phyloP scores from a whole-genome alignment of 1,284 basidiomycete genomes.

The Waitea zeae region DNA sequence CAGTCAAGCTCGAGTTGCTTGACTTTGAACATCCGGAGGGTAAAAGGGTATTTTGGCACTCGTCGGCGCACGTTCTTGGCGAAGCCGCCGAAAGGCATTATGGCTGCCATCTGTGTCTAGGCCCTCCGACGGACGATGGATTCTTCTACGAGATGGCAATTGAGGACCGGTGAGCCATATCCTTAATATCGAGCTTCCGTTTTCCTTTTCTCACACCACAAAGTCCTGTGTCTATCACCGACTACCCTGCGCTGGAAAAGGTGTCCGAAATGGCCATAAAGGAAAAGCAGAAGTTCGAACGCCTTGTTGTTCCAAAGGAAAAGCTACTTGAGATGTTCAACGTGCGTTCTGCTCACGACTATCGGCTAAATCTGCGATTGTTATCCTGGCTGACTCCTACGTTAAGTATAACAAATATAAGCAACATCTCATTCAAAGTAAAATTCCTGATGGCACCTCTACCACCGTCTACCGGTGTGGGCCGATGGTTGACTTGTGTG shows the following conservation, averaged over 20 bases:
- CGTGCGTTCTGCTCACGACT: slow-evolving; percentile 26
- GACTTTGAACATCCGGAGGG: slow-evolving; percentile 96
- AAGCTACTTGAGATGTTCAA: slow-evolving; percentile 93
- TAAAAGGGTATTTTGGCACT: slow-evolving; percentile 99
- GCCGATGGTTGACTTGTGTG: slow-evolving; percentile 95
- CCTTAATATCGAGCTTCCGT: neutral
- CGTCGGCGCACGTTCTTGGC: slow-evolving; percentile 96
- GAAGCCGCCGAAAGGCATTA: slow-evolving; percentile 96
- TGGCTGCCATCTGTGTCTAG: slow-evolving; percentile 94
- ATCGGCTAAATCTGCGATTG: neutral
- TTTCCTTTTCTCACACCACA: slow-evolving; percentile 3
- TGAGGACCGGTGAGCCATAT: slow-evolving; percentile 33
- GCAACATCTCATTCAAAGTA: slow-evolving; percentile 87
- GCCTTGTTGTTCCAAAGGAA: slow-evolving; percentile 87
- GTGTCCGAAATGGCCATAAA: slow-evolving; percentile 80
- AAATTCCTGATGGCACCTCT: slow-evolving; percentile 92
- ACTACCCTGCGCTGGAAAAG: slow-evolving; percentile 86
- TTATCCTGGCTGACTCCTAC: slow-evolving; percentile 6
- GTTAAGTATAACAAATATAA: slow-evolving; percentile 98
- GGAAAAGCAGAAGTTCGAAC: slow-evolving; percentile 96
- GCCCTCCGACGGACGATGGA: slow-evolving; percentile 94
- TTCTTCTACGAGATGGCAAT: slow-evolving; percentile 99
- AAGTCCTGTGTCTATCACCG: slow-evolving; percentile 60
- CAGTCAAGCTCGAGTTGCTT: slow-evolving; percentile 71
- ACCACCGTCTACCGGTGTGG: slow-evolving; percentile 99